These are phyloP conservation scores for Helianthus annuus DNA, from an alignment of 129 eudicot species.

Conservation along the genomic window DNA sequence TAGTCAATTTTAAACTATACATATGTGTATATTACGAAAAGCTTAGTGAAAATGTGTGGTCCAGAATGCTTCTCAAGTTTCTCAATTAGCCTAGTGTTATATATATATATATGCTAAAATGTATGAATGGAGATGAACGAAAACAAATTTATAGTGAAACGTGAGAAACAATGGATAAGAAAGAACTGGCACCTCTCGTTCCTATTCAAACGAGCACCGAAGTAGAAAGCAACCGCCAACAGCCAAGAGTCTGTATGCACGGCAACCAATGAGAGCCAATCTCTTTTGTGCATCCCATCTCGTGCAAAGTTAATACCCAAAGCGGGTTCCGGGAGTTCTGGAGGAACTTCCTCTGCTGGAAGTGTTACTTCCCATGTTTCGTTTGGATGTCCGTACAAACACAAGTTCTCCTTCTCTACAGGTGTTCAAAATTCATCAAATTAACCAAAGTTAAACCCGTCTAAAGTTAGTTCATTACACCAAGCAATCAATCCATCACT, in stretches of 20 bases:
- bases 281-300: constrained; percentile 66
- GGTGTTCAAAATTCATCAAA: neutral
- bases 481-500: too few species aligned
- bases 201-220: constrained; percentile 69
- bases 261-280: constrained; percentile 70
- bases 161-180: neutral
- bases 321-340: constrained; percentile 75
- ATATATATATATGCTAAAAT: neutral
- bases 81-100: too few species aligned
- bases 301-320: constrained; percentile 72
- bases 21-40: too few species aligned
- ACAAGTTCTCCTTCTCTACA: constrained; percentile 67
- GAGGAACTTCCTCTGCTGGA: constrained; percentile 76
- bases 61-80: too few species aligned
- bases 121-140: neutral
- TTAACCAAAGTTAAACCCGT: neutral
- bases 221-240: constrained; percentile 65
- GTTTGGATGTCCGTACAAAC: constrained; percentile 69
- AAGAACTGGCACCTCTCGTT: constrained; percentile 48
- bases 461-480: too few species aligned
- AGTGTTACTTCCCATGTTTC: constrained; percentile 70
- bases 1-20: too few species aligned
- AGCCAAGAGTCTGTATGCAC: constrained; percentile 76
- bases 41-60: too few species aligned
- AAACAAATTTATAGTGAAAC: neutral